Evolutionary conservation across 257 asterid genomes (phyloP).

Genomic region (Petunia axillaris): DNA sequence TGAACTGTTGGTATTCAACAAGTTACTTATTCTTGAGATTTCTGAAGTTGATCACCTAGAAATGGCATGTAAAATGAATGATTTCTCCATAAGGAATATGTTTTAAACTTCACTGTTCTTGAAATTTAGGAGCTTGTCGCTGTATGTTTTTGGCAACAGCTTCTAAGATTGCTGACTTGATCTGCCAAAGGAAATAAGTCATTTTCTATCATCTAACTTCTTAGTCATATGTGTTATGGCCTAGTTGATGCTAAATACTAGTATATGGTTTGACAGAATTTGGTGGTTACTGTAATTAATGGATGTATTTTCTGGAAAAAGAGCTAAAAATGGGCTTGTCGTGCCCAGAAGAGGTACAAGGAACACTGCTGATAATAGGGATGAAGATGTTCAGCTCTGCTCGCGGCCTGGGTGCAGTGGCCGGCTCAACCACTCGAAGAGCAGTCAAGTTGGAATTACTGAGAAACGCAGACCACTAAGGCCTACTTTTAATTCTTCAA

Average conservation of each 20-base stretch:
- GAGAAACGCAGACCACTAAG: conserved; percentile 50
- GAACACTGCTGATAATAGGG: conserved; percentile 38
- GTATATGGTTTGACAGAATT: conserved; percentile 19
- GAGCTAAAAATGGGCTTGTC: conserved; percentile 39
- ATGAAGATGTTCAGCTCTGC: conserved; percentile 57
- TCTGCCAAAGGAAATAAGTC: not conserved
- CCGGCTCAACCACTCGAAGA: conserved; percentile 54
- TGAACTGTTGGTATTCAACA: not conserved
- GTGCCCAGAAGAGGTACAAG: conserved; percentile 46
- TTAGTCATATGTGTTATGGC: not conserved
- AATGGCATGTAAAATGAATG: not conserved
- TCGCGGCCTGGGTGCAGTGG: conserved; percentile 82
- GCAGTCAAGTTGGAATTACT: conserved; percentile 38
- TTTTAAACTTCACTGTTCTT: not conserved
- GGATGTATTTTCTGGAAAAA: conserved; percentile 56
- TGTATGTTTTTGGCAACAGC: not conserved
- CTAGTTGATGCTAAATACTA: not conserved
- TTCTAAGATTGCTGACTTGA: not conserved
- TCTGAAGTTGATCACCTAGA: not conserved
- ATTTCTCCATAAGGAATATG: not conserved
- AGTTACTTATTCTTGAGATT: conserved; percentile 4
- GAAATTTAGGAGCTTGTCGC: not conserved
- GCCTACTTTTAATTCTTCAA: conserved; percentile 43
- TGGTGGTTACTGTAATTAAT: conserved; percentile 31
- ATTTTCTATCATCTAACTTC: not conserved